Evolutionary conservation across 208 protist species (phyloP), one percentile per base, ranked within the genome.

Genomic region (Porcisia hertigi): DNA sequence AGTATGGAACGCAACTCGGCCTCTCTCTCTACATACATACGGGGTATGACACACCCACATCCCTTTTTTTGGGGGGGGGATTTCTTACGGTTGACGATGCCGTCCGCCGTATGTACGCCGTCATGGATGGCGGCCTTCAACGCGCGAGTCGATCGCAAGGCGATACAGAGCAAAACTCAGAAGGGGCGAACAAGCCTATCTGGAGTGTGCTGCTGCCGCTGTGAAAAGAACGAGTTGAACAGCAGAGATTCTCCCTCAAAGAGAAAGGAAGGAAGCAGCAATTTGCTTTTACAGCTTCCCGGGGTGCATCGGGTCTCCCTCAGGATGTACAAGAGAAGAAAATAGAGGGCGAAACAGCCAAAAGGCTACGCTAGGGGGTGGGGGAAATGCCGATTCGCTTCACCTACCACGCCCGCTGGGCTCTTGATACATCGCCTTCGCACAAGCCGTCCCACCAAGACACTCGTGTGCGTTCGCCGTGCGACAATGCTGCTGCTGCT

Each of bases 381-480:
- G 4, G 62, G 23, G 62, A 66, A 47, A 25, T 30, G 49, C 45
- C 4, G 47, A 7, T 57, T 49, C 45, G 11, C 54, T 20, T 53
- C 54, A 57, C 34, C 73, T 80, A 30, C 12, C 49, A 25, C 57
- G 25, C 63, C 7, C 25, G 71, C 57, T 41, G 52, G 7, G 25
- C 7, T 18, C 75, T 76, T 30, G 57, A 39, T 34, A 69, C 73
- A 49, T 89, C 84, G n/a, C 62, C 63, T 57, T 76, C 79, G 36
- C 85, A 79, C 0, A 88, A 71, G 18, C 84, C 82, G 54, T 80
- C 79, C 71, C 30, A 89, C 82, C 4, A 87, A 52, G 14, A 65
- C 43, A 70, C 85, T 90, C 80, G 87, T 86, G 67, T 85, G 76
- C 23, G 83, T 80, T 2, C 85, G 86, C 25, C 82, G 73, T 18